phyloP scores from a whole-genome alignment of 2,329 filamentous ascomycete genomes.

The Ambrosiella beaveri region DNA sequence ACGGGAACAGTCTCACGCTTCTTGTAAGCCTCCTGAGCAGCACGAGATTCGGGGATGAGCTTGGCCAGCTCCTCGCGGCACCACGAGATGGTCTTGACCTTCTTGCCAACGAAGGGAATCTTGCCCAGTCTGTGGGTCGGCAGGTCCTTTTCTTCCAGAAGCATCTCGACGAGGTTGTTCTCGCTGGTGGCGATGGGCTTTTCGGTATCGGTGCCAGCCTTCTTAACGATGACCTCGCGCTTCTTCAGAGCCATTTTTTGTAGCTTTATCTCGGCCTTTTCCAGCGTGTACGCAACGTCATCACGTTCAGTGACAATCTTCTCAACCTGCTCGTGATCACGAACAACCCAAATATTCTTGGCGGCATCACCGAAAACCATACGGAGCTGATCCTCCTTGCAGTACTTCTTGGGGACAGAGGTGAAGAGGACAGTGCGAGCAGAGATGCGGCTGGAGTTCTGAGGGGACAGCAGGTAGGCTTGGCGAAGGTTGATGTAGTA shows the following conservation, averaged over 20 bases:
- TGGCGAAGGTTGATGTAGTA: constrained; percentile 88
- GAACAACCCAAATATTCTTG: constrained; percentile 68
- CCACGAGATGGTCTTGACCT: constrained; percentile 79
- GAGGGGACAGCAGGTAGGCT: constrained; percentile 72
- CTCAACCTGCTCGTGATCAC: constrained; percentile 59
- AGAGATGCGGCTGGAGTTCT: constrained; percentile 71
- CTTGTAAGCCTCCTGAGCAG: constrained; percentile 49
- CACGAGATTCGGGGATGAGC: constrained; percentile 48
- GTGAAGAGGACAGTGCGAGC: constrained; percentile 82
- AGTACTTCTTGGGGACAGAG: constrained; percentile 62
- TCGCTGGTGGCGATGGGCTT: constrained; percentile 35
- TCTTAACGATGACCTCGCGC: constrained; percentile 32
- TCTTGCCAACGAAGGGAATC: constrained; percentile 44
- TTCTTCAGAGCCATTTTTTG: constrained; percentile 62
- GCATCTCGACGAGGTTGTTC: constrained; percentile 38
- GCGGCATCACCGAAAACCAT: constrained; percentile 70
- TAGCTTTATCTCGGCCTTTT: constrained; percentile 72
- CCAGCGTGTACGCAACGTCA: constrained; percentile 62
- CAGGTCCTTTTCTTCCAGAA: constrained; percentile 48
- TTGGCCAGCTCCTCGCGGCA: constrained; percentile 38
- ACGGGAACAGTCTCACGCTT: constrained; percentile 47
- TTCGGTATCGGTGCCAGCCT: constrained; percentile 22
- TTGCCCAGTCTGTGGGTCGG: constrained; percentile 50
- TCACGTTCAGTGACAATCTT: constrained; percentile 70
- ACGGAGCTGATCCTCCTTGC: constrained; percentile 59